A percentile compares a stretch with the other conserved stretches of the same genome.
Evolutionary conservation across 805 yeast species (phyloP).

Genomic region (Jamesozyma jinghongensis): DNA sequence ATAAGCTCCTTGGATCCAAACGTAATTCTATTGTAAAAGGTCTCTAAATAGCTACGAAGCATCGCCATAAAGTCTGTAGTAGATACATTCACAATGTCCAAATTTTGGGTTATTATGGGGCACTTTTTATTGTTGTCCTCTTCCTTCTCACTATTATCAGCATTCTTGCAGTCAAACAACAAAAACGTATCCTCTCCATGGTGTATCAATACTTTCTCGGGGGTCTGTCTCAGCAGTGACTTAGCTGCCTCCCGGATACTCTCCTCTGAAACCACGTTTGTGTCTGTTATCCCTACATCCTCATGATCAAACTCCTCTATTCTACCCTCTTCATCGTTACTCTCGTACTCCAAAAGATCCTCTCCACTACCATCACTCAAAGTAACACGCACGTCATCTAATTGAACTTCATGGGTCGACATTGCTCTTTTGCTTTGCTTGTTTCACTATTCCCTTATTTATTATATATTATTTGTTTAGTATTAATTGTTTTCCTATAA

Average conservation of each 20-base stretch:
- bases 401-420: constrained; percentile 1
- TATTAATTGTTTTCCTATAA: neutral
- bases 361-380: neutral
- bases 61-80: constrained; percentile 17
- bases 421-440: neutral
- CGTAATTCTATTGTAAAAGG: constrained; percentile 14
- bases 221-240: constrained; percentile 10
- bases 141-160: constrained; percentile 10
- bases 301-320: constrained; percentile 7
- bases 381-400: constrained; percentile 2
- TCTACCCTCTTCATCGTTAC: neutral
- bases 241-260: constrained; percentile 17
- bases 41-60: constrained; percentile 21
- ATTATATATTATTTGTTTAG: neutral
- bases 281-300: constrained; percentile 6
- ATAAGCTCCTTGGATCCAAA: constrained; percentile 24
- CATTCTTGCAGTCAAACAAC: constrained; percentile 15
- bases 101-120: constrained; percentile 17
- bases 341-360: neutral
- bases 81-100: constrained; percentile 9
- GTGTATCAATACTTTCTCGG: constrained; percentile 15
- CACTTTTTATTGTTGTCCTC: constrained; percentile 6
- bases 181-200: constrained; percentile 18
- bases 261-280: constrained; percentile 5
- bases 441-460: neutral